These are phyloP conservation scores for Dictyostelium capitatum DNA, from an alignment of 78 protist species.

Conservation along the genomic window DNA sequence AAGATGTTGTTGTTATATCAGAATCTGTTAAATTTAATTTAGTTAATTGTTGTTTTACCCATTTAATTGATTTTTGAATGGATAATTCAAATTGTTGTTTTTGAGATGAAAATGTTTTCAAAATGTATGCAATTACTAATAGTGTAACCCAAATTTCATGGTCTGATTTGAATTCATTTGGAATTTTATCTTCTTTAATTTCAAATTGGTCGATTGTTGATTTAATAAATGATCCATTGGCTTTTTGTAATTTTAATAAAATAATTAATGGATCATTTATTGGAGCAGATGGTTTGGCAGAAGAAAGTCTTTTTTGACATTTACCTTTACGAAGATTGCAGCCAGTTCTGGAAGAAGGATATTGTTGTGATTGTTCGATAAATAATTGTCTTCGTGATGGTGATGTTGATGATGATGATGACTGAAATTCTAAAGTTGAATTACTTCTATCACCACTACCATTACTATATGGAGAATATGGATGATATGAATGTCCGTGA, in stretches of 20 bases:
- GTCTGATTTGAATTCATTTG: not conserved
- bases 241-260: constrained; percentile 40
- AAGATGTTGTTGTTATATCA: no score
- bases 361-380: not conserved
- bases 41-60: constrained; percentile 36
- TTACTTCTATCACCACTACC: no score
- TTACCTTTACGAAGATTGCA: no score
- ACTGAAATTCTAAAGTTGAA: no score
- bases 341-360: not conserved
- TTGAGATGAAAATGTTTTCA: constrained; percentile 4
- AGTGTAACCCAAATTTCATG: constrained; percentile 48
- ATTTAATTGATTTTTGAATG: constrained; percentile 34
- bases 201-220: not conserved
- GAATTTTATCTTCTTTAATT: not conserved
- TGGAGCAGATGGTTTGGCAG: not conserved
- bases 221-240: constrained; percentile 54
- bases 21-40: not conserved
- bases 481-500: no score
- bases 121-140: constrained; percentile 20
- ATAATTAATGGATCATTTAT: constrained; percentile 8
- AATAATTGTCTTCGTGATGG: not conserved
- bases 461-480: no score
- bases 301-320: no score
- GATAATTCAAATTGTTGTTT: constrained; percentile 33
- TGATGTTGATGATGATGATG: not conserved